Evolutionary conservation across 805 yeast genomes (phyloP), one percentile per base, ranked within the genome.

Genomic region (Kurtzmaniella cleridarum): DNA sequence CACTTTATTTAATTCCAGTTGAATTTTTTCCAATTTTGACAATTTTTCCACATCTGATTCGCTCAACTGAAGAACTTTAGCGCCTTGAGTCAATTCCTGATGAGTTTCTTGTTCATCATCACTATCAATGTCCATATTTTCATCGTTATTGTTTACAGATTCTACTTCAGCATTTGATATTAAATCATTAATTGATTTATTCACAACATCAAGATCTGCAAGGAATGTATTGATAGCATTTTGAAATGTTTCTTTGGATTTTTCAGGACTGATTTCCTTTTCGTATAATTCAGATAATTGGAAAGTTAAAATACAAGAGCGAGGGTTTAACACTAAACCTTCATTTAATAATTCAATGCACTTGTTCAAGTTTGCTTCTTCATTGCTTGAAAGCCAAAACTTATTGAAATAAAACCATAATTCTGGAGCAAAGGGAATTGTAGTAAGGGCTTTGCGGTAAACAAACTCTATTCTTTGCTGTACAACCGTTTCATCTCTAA

Each of bases 271-370:
- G 31, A 66, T 69, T 18, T 74, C 77, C 15, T 71, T 60, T 59
- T 91, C 97, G 50, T 75, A 75, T 27, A 75, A 58, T 53, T 85
- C 95, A 2, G 90, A 79, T 32, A 83, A 60, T 47, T 79, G 78
- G 48, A 80, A 78, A 11, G 81, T 70, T 35, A 91, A 62, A 12
- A 87, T 62, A 40, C 80, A 73, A 39, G 95, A 84, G 34, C 64
- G 64, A 3, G 95, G 91, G 55, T 85, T 87, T 15, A 84, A 73
- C 23, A 58, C 47, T 6, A 84, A 51, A 2, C 86, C 86, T 38
- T 73, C 72, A 12, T 56, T 59, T 31, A 87, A 59, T 16, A 81
- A 49, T 28, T 73, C 75, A 20, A 76, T 54, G 51, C 71, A 63
- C 46, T 42, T 61, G 41, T 57, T 60, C 46, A 57, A 58, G 49